Evolutionary conservation across 257 asterid genomes (phyloP).

Genomic region (Lithospermum erythrorhizon): DNA sequence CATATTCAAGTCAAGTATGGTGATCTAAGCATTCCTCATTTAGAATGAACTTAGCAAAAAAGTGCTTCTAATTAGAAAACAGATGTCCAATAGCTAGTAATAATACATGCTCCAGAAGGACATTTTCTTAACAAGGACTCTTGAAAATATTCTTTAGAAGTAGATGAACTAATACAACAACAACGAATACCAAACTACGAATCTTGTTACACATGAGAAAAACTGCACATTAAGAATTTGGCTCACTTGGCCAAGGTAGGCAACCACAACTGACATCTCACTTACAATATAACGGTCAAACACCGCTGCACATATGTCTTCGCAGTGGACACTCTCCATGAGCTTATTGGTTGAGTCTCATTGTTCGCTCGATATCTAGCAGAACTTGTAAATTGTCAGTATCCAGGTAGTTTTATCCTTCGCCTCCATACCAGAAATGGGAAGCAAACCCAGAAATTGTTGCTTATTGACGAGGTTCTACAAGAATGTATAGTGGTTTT

Average conservation of each 20-base stretch:
- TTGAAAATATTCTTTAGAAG: neutral
- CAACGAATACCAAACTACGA: neutral
- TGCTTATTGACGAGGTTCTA: slow-evolving; percentile 46
- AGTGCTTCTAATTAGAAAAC: neutral
- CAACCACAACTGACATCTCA: neutral
- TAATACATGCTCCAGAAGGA: neutral
- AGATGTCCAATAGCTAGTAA: too few relatives aligned
- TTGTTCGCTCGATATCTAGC: neutral
- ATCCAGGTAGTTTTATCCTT: neutral
- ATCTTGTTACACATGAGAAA: neutral
- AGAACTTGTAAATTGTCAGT: neutral
- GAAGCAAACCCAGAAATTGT: neutral
- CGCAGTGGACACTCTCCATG: neutral
- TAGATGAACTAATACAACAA: neutral
- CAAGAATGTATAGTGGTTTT: slow-evolving; percentile 65
- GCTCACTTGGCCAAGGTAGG: neutral
- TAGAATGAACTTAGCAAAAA: too few relatives aligned
- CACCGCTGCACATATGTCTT: neutral
- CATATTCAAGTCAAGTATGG: too few relatives aligned
- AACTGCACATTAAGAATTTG: neutral
- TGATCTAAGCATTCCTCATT: too few relatives aligned
- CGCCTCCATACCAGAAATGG: neutral
- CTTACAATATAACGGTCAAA: neutral
- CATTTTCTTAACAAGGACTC: neutral
- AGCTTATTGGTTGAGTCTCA: neutral